A percentile compares a stretch with the other conserved stretches of the same genome.
Evolutionary conservation across 331 rosid species (phyloP).

Genomic region (Ulmus americana): DNA sequence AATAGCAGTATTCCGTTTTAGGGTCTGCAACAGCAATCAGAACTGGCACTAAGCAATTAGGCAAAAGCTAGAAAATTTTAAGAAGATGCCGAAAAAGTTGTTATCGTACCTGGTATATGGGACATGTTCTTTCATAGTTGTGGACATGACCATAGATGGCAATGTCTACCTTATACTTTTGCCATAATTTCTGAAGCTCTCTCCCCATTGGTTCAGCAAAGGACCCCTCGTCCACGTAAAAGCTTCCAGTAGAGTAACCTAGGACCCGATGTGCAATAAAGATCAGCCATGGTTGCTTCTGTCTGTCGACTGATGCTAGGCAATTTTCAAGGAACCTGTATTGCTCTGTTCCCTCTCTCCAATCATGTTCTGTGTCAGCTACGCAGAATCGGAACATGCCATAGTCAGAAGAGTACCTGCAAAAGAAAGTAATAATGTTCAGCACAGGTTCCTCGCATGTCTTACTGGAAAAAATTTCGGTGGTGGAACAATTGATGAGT

Average conservation of each 20-base stretch:
- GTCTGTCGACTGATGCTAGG: constrained; percentile 75
- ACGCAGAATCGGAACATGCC: constrained; percentile 89
- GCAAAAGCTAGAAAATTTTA: background rate
- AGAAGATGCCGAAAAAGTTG: background rate
- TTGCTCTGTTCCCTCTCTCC: constrained; percentile 90
- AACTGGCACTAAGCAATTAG: background rate
- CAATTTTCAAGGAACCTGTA: constrained; percentile 73
- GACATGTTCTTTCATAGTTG: constrained; percentile 83
- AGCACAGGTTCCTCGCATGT: background rate
- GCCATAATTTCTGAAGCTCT: constrained; percentile 85
- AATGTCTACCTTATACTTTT: constrained; percentile 78
- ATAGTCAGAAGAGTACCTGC: constrained; percentile 74
- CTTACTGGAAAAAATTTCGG: background rate
- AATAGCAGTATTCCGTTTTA: too few relatives aligned
- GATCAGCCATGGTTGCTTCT: constrained; percentile 89
- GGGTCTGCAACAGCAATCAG: too few relatives aligned
- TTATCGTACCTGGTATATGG: constrained; percentile 68
- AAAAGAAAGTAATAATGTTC: constrained; percentile 10
- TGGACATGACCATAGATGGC: constrained; percentile 90
- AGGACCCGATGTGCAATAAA: constrained; percentile 88
- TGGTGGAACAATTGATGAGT: background rate
- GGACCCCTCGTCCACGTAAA: constrained; percentile 78
- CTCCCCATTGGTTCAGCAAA: constrained; percentile 92
- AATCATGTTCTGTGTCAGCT: constrained; percentile 81
- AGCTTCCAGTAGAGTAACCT: constrained; percentile 69